Percentiles rank a stretch among this genome's conserved stretches.
Conservation (phyloP, 2,329 filamentous ascomycete species). For the Ceratocystis diversiconidia region DNA sequence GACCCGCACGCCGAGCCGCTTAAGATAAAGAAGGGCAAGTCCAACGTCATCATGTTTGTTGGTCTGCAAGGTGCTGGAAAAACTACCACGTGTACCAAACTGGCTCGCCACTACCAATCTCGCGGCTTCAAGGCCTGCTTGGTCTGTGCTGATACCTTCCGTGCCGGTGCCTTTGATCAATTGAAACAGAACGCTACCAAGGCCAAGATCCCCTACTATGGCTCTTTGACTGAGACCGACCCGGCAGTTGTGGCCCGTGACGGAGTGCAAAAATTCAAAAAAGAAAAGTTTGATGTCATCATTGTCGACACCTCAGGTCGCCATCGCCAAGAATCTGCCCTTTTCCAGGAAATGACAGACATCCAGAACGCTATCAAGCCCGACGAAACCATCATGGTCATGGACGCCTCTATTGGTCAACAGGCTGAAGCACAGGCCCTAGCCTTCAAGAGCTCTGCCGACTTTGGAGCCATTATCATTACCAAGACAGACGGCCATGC, state of each 20-base stretch:
- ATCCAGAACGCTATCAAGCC: constrained; percentile 77
- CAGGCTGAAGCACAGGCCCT: constrained; percentile 87
- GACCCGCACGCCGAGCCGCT: constrained; percentile 92
- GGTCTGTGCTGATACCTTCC: constrained; percentile 96
- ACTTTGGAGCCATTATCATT: constrained; percentile 97
- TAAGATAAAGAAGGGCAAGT: constrained; percentile 89
- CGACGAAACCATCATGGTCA: constrained; percentile 95
- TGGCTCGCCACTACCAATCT: constrained; percentile 87
- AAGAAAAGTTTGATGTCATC: constrained; percentile 94
- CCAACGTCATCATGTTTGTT: constrained; percentile 99
- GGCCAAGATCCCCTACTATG: constrained; percentile 97
- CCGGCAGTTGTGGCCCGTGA: constrained; percentile 86
- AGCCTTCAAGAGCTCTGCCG: constrained; percentile 92
- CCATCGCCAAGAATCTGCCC: constrained; percentile 83
- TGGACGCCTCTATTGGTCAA: constrained; percentile 93
- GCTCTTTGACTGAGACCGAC: constrained; percentile 89
- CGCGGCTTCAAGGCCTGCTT: constrained; percentile 84
- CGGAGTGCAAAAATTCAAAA: constrained; percentile 97
- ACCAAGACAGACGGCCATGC: constrained; percentile 97
- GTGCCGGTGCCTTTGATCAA: constrained; percentile 95
- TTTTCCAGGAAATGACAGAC: constrained; percentile 96
- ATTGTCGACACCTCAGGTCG: constrained; percentile 95
- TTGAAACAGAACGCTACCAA: constrained; percentile 98
- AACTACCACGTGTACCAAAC: constrained; percentile 94
- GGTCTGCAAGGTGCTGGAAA: constrained; percentile 95